phyloP scores from a whole-genome alignment of 768 basidiomycete species.

The Leccinum imitatum region DNA sequence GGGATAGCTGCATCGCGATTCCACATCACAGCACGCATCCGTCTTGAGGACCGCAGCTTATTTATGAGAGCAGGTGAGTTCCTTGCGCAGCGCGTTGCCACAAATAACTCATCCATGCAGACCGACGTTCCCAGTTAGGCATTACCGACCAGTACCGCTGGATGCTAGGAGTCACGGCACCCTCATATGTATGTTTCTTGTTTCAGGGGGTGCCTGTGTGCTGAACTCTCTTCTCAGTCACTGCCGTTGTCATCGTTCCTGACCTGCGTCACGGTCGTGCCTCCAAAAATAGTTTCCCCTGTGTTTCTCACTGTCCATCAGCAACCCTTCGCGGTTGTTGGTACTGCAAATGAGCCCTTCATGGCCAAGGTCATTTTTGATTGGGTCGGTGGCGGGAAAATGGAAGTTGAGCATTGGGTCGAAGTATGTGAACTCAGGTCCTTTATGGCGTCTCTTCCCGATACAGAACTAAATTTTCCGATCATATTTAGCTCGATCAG shows the following conservation, averaged over 20 bases:
- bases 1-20: conserved; percentile 38
- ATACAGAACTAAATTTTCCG: neutral
- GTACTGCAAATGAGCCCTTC: conserved; percentile 45
- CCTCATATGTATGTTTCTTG: conserved; percentile 43
- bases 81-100: neutral
- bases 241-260: conserved; percentile 34
- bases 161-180: conserved; percentile 44
- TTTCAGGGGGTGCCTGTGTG: neutral
- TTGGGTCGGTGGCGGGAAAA: conserved; percentile 44
- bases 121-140: conserved; percentile 28
- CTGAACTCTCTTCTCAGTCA: conserved; percentile 19
- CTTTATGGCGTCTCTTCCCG: neutral
- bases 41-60: conserved; percentile 44
- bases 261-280: conserved; percentile 38
- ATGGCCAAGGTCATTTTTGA: conserved; percentile 41
- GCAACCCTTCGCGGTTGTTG: conserved; percentile 41
- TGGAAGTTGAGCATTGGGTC: conserved; percentile 52
- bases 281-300: conserved; percentile 33
- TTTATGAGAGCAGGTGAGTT: conserved; percentile 41
- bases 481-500: conserved; percentile 41
- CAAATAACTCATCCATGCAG: conserved; percentile 26
- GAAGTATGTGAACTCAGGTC: conserved; percentile 36
- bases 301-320: conserved; percentile 33
- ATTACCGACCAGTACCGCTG: conserved; percentile 44
- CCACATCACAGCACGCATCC: conserved; percentile 45